Conservation (phyloP, 176 grass and related monocot genomes). For the Eragrostis curvula region DNA sequence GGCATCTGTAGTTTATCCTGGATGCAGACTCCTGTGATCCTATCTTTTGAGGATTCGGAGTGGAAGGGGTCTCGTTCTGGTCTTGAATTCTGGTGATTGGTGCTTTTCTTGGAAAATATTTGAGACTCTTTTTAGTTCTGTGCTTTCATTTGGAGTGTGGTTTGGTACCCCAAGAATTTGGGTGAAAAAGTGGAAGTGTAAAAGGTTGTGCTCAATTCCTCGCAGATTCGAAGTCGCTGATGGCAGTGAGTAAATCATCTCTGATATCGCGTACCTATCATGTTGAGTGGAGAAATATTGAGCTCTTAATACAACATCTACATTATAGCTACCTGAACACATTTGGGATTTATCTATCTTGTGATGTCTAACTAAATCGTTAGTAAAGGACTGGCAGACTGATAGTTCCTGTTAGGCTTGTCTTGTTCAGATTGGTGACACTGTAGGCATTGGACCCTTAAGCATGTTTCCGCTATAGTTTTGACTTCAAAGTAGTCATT, state of each 20-base stretch:
- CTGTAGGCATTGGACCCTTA: background rate
- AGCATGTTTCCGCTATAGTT: slow-evolving; percentile 1
- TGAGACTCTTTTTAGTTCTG: background rate
- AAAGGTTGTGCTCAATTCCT: background rate
- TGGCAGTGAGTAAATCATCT: slow-evolving; percentile 65
- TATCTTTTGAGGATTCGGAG: slow-evolving; percentile 20
- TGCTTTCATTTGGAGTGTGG: slow-evolving; percentile 25
- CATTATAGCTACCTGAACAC: background rate
- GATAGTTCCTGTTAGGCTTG: background rate
- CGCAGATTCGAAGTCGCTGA: slow-evolving; percentile 20
- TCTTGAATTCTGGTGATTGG: slow-evolving; percentile 9
- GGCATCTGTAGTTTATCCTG: background rate
- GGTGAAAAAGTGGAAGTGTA: slow-evolving; percentile 20
- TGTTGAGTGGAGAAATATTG: slow-evolving; percentile 17
- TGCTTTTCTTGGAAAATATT: background rate
- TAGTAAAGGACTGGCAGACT: background rate
- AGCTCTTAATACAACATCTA: slow-evolving; percentile 17
- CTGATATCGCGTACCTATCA: background rate
- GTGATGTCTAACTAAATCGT: slow-evolving; percentile 14
- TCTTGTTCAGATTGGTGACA: background rate
- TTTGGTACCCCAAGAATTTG: slow-evolving; percentile 9
- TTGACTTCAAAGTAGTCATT: background rate
- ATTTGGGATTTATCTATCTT: background rate
- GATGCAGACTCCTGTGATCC: background rate
- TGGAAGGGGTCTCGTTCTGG: slow-evolving; percentile 14